These are phyloP conservation scores for Rhodotorula babjevae DNA, from an alignment of 768 basidiomycete species.

Conservation along the genomic window DNA sequence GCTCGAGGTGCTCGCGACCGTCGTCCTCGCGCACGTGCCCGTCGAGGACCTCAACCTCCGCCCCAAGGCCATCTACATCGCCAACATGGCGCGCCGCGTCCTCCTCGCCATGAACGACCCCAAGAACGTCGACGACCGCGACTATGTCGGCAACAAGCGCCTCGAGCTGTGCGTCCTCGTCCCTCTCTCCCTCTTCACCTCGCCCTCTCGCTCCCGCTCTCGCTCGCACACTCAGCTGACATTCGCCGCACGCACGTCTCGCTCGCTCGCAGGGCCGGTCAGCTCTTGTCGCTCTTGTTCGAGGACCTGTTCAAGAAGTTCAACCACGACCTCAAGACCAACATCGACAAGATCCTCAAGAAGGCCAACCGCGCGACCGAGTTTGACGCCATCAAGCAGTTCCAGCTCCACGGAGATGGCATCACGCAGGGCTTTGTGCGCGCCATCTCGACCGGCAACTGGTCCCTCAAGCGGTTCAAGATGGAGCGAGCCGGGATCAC, in stretches of 20 bases:
- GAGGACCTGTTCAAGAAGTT: constrained; percentile 99
- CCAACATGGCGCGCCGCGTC: constrained; percentile 93
- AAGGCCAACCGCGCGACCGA: constrained; percentile 90
- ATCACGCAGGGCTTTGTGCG: constrained; percentile 93
- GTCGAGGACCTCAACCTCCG: constrained; percentile 82
- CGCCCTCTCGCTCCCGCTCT: too few species aligned
- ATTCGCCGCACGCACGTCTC: too few species aligned
- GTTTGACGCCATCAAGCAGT: constrained; percentile 81
- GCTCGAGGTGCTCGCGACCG: constrained; percentile 90
- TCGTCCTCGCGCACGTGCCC: constrained; percentile 92
- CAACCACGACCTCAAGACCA: constrained; percentile 87
- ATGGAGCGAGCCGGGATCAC: constrained; percentile 98
- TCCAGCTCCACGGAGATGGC: constrained; percentile 93
- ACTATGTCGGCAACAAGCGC: constrained; percentile 98
- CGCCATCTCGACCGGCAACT: constrained; percentile 97
- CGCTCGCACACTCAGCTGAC: too few species aligned
- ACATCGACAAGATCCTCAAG: constrained; percentile 94
- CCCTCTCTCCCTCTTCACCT: neutral
- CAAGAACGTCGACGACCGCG: constrained; percentile 94
- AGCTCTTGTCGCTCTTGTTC: constrained; percentile 87
- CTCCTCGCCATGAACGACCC: constrained; percentile 95
- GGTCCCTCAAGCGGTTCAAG: constrained; percentile 98
- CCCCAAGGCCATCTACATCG: constrained; percentile 92
- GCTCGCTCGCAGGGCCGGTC: constrained; percentile 68
- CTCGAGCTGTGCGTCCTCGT: constrained; percentile 81